Evolutionary conservation across 1,284 basidiomycete genomes (phyloP).

Genomic region (Sanghuangporus sanghuang): DNA sequence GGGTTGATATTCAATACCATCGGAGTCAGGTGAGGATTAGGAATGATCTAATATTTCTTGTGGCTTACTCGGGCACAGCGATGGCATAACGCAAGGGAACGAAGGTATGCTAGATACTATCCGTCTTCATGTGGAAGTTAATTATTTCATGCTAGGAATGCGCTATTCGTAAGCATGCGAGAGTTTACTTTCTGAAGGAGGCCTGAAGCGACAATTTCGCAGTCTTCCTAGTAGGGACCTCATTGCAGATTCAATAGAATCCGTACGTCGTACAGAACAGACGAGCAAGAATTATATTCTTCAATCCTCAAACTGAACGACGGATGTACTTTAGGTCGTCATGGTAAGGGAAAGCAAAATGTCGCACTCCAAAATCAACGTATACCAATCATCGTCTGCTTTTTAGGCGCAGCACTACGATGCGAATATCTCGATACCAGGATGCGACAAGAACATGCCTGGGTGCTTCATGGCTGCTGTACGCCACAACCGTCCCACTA

Average conservation of each 20-base stretch:
- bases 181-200: slow-evolving; percentile 1
- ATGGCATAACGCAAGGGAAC: slow-evolving; percentile 81
- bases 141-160: slow-evolving; percentile 49
- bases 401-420: slow-evolving; percentile 79
- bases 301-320: neutral
- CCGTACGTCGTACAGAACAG: slow-evolving; percentile 36
- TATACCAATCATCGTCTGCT: neutral
- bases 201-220: slow-evolving; percentile 17
- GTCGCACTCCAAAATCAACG: neutral
- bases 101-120: slow-evolving; percentile 47
- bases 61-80: slow-evolving; percentile 34
- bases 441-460: slow-evolving; percentile 94
- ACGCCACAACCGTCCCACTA: slow-evolving; percentile 80
- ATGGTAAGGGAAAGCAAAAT: slow-evolving; percentile 38
- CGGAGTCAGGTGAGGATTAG: slow-evolving; percentile 56
- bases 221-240: slow-evolving; percentile 86
- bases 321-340: slow-evolving; percentile 44
- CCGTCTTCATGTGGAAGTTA: neutral
- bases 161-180: slow-evolving; percentile 61
- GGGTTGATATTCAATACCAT: slow-evolving; percentile 79
- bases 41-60: neutral
- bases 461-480: slow-evolving; percentile 83
- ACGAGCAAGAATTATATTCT: neutral
- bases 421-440: slow-evolving; percentile 78
- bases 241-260: slow-evolving; percentile 89